Evolutionary conservation across 306 rosid species (phyloP).

Genomic region (Clitoria ternatea): DNA sequence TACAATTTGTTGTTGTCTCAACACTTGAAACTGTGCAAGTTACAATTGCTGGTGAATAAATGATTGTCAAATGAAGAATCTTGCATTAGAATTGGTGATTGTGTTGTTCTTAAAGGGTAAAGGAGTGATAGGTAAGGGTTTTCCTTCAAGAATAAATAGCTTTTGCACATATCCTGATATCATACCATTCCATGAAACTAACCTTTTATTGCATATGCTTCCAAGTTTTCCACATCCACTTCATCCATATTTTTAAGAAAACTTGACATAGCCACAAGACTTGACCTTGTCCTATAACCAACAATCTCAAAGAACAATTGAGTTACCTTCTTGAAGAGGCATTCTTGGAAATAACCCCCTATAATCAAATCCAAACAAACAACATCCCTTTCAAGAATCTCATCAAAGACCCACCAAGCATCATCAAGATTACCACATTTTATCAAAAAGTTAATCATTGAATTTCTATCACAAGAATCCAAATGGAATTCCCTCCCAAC

Average conservation of each 20-base stretch:
- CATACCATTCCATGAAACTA: conserved; percentile 81
- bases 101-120: too few species aligned
- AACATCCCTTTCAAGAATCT: conserved; percentile 56
- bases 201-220: conserved; percentile 52
- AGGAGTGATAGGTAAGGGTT: too few species aligned
- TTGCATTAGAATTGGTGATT: too few species aligned
- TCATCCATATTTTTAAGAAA: conserved; percentile 50
- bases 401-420: conserved; percentile 49
- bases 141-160: too few species aligned
- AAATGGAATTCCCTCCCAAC: conserved; percentile 38
- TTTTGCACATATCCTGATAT: conserved; percentile 62
- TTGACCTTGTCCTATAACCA: conserved; percentile 39
- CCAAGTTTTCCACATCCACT: conserved; percentile 39
- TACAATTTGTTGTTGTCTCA: too few species aligned
- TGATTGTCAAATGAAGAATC: too few species aligned
- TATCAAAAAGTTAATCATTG: conserved; percentile 49
- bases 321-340: conserved; percentile 47
- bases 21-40: too few species aligned
- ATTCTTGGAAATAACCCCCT: conserved; percentile 51
- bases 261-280: conserved; percentile 53
- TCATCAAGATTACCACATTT: conserved; percentile 48
- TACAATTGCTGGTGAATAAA: too few species aligned
- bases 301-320: conserved; percentile 48
- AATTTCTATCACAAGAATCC: conserved; percentile 50
- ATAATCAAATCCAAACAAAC: conserved; percentile 77